Conservation (phyloP, 139 green algal genomes). For the Ettlia oleoabundans region DNA sequence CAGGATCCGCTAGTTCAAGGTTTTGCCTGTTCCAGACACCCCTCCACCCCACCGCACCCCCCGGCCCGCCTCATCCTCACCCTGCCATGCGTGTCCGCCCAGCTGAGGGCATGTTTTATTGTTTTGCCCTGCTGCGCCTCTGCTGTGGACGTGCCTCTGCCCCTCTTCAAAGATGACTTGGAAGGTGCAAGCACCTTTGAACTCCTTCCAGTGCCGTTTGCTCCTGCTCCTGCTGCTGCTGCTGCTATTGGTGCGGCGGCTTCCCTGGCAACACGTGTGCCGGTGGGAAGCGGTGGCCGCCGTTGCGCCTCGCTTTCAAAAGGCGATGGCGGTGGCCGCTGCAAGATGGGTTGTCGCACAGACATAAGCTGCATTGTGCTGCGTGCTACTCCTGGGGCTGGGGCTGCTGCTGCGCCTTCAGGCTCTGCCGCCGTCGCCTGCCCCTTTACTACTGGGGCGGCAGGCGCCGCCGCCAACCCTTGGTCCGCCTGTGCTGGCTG, state of each 20-base stretch:
- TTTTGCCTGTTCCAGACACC: no score
- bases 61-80: neutral
- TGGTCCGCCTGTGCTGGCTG: neutral
- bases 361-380: neutral
- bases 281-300: neutral
- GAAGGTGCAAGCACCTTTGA: neutral
- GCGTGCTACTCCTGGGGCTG: neutral
- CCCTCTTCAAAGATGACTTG: constrained; percentile 6
- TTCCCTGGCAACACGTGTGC: neutral
- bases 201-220: neutral
- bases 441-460: neutral
- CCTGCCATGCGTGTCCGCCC: constrained; percentile 27
- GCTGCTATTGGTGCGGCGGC: neutral
- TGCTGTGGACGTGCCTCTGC: neutral
- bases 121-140: neutral
- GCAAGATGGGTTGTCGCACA: neutral
- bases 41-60: no score
- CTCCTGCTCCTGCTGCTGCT: neutral
- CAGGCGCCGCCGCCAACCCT: neutral
- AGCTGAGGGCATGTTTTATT: neutral
- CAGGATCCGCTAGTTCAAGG: no score
- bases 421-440: no score
- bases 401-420: neutral
- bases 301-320: neutral
- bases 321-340: constrained; percentile 6